Evolutionary conservation across 345 rosid species (phyloP), one percentile per base, ranked within the genome.

Genomic region (Sapria himalayana): DNA sequence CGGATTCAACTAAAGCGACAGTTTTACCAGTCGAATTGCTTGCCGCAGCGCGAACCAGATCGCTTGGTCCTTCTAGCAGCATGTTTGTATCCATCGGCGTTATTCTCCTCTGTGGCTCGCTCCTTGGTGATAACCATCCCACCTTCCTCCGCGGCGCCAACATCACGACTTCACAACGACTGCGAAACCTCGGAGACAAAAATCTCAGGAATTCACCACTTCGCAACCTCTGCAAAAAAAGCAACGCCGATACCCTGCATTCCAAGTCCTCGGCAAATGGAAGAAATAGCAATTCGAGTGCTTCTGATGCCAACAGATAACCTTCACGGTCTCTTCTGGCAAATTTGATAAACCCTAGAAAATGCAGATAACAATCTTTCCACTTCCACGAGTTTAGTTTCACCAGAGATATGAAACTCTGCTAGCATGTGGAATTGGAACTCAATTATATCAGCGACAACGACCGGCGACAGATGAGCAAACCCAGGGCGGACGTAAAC

Each of bases 81-180:
- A 46, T 60, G 33, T 63, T 57, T 37, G 50, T 37, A 24, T 17
- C 72, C 57, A 71, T 52, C 41, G 64, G 75, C 6, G 51, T 32
- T 22, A 61, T 64, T 39, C 52, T 64, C 63, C 57, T 73, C 33
- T 15, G 45, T 11, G 39, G 40, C 13, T 49, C 60, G 18, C 47
- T 51, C 25, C 52, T 27, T 3, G 86, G 76, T 21, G 72, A 44
- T n/a, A 60, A 59, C 45, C 89, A 53, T 81, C 79, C 78, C 41
- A 46, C 66, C 47, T 70, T 76, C 62, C 31, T 71, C 67, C 78
- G 71, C 45, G 94, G 94, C 56, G 92, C 76, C 58, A 74, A 66
- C 97, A 81, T 81, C 63, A 58, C 22, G 19, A 54, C 56, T 51
- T 33, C 49, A 48, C 20, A 27, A 37, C 37, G 45, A 37, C 42